phyloP scores from a whole-genome alignment of 148 eudicot species.

The Vaccinium myrtillus region DNA sequence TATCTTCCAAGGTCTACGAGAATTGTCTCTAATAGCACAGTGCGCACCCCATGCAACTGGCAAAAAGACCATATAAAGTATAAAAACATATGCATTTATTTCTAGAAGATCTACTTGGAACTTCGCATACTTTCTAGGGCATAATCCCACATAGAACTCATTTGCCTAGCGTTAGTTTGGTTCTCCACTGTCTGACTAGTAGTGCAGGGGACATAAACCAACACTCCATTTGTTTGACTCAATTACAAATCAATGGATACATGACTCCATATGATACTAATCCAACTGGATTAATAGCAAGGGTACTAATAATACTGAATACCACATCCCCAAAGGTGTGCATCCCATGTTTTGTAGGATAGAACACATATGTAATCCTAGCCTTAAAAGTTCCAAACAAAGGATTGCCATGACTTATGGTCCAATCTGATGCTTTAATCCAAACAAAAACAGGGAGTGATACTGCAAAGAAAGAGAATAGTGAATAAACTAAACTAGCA shows the following conservation, averaged over 20 bases:
- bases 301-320: not conserved
- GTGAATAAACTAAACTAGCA: not conserved
- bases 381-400: not conserved
- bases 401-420: not conserved
- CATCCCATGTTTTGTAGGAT: not conserved
- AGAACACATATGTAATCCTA: not conserved
- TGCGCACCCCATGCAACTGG: not conserved
- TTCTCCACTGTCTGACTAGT: not conserved
- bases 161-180: not conserved
- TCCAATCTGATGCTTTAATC: not conserved
- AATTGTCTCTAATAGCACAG: not conserved
- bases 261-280: not conserved
- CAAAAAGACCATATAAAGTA: not conserved
- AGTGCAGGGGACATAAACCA: not conserved
- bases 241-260: not conserved
- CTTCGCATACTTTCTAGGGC: not conserved
- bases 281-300: not conserved
- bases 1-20: not conserved
- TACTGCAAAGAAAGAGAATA: not conserved
- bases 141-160: not conserved
- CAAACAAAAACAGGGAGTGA: not conserved
- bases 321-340: not conserved
- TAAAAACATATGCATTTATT: not conserved
- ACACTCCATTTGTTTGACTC: not conserved
- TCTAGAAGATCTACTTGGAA: not conserved